Evolutionary conservation across 2,329 filamentous ascomycete species (phyloP).

Genomic region (Diaporthe sp.): DNA sequence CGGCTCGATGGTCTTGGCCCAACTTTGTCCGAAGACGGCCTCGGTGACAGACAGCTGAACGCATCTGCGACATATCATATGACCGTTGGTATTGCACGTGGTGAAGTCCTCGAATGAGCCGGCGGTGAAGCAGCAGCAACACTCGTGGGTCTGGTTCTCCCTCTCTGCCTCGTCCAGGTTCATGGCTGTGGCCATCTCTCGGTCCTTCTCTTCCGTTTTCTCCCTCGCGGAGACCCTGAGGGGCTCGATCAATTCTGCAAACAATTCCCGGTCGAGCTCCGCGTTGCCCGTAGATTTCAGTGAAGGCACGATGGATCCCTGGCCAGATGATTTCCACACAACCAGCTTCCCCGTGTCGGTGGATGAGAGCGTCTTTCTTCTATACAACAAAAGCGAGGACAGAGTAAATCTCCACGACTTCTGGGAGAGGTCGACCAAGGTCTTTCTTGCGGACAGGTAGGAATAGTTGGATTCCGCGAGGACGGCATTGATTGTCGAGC

Average conservation of each 20-base stretch:
- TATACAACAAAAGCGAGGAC: conserved; percentile 74
- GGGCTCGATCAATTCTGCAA: conserved; percentile 68
- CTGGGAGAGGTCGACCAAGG: conserved; percentile 76
- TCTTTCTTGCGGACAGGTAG: conserved; percentile 79
- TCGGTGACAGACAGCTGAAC: conserved; percentile 86
- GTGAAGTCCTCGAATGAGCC: conserved; percentile 81
- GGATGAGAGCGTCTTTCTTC: conserved; percentile 70
- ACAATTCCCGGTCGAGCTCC: conserved; percentile 75
- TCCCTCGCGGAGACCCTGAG: conserved; percentile 60
- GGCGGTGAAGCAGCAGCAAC: conserved; percentile 82
- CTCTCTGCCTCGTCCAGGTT: conserved; percentile 73
- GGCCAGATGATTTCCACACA: conserved; percentile 70
- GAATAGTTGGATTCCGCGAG: conserved; percentile 86
- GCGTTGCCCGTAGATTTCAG: conserved; percentile 76
- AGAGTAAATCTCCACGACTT: conserved; percentile 85
- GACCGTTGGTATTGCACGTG: conserved; percentile 76
- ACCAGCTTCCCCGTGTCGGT: conserved; percentile 72
- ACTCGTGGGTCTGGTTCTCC: conserved; percentile 73
- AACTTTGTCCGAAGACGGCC: conserved; percentile 93
- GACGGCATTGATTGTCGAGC: conserved; percentile 82
- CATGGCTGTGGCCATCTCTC: conserved; percentile 64
- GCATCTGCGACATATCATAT: conserved; percentile 86
- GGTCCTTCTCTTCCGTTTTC: conserved; percentile 66
- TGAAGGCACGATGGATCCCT: conserved; percentile 70
- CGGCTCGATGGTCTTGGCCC: conserved; percentile 83